phyloP scores from a whole-genome alignment of 1,284 basidiomycete species.

The Malassezia caprae region DNA sequence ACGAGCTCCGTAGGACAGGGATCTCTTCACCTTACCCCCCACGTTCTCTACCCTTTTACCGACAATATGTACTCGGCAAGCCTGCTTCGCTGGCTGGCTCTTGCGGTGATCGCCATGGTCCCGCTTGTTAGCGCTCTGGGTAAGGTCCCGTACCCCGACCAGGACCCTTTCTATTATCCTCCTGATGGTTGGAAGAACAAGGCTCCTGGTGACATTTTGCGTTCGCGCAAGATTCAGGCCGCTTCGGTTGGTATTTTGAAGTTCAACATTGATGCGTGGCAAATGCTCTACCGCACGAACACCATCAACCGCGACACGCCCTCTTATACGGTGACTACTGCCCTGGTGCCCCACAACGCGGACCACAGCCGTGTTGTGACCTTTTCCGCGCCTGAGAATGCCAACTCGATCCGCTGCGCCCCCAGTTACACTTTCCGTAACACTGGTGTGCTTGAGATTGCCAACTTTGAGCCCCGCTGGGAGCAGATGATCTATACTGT shows the following conservation, averaged over 20 bases:
- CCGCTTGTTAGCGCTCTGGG: conserved; percentile 9
- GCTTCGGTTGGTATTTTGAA: conserved; percentile 20
- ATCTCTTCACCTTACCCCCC: background rate
- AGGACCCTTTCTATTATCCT: conserved; percentile 20
- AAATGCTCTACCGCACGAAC: conserved; percentile 28
- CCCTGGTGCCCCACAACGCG: conserved; percentile 25
- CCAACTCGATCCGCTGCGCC: conserved; percentile 26
- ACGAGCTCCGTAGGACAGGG: background rate
- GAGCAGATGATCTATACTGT: conserved; percentile 35
- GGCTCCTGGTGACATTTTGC: conserved; percentile 26
- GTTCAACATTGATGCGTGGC: conserved; percentile 20
- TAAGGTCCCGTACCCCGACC: conserved; percentile 7
- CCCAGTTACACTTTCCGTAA: conserved; percentile 26
- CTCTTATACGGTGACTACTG: conserved; percentile 26
- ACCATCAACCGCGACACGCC: background rate
- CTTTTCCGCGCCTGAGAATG: conserved; percentile 25
- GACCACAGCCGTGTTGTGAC: conserved; percentile 5
- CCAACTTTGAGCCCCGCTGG: conserved; percentile 20
- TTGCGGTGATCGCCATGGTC: conserved; percentile 10
- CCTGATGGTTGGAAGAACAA: conserved; percentile 12
- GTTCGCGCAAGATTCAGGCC: conserved; percentile 25
- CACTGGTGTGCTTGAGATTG: conserved; percentile 19
- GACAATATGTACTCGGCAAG: conserved; percentile 8
- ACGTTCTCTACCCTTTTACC: background rate
- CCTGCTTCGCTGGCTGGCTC: conserved; percentile 13